These are phyloP conservation scores for Mycena albidolilacea DNA, from an alignment of 768 basidiomycete species.

Conservation along the genomic window DNA sequence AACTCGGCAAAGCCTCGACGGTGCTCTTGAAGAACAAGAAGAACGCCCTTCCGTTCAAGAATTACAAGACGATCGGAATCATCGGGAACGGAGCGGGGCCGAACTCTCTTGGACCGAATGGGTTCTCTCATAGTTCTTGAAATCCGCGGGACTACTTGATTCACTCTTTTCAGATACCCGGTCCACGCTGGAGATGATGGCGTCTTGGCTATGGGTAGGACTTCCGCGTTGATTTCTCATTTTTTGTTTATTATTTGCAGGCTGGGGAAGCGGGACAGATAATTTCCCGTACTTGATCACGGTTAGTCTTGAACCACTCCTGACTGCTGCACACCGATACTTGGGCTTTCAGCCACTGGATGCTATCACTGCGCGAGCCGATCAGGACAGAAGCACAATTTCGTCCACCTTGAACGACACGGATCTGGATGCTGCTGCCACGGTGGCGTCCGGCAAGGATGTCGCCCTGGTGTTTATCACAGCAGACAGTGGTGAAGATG, in stretches of 20 bases:
- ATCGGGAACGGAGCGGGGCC: constrained; percentile 74
- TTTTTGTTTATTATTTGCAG: constrained; percentile 46
- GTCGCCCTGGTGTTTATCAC: constrained; percentile 71
- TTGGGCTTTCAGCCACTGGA: constrained; percentile 51
- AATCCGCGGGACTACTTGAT: background rate
- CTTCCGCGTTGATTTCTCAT: constrained; percentile 34
- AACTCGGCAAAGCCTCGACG: constrained; percentile 61
- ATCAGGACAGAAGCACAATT: constrained; percentile 56
- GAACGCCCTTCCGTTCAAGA: constrained; percentile 27
- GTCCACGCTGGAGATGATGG: constrained; percentile 71
- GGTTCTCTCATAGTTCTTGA: constrained; percentile 44
- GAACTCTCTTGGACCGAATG: constrained; percentile 68
- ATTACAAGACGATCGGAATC: constrained; percentile 57
- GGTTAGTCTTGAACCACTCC: constrained; percentile 45
- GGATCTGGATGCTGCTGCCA: constrained; percentile 61
- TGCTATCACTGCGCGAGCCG: constrained; percentile 61
- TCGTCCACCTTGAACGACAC: constrained; percentile 65
- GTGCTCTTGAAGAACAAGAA: constrained; percentile 63
- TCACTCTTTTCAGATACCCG: constrained; percentile 47
- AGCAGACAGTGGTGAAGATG: constrained; percentile 39
- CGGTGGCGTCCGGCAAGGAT: constrained; percentile 59
- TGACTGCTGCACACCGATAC: background rate
- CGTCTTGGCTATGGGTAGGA: constrained; percentile 70
- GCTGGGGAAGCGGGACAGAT: constrained; percentile 65
- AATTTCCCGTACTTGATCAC: constrained; percentile 67